These are phyloP conservation scores for Penicillium daleae DNA, from an alignment of 495 filamentous ascomycete species.

Conservation along the genomic window DNA sequence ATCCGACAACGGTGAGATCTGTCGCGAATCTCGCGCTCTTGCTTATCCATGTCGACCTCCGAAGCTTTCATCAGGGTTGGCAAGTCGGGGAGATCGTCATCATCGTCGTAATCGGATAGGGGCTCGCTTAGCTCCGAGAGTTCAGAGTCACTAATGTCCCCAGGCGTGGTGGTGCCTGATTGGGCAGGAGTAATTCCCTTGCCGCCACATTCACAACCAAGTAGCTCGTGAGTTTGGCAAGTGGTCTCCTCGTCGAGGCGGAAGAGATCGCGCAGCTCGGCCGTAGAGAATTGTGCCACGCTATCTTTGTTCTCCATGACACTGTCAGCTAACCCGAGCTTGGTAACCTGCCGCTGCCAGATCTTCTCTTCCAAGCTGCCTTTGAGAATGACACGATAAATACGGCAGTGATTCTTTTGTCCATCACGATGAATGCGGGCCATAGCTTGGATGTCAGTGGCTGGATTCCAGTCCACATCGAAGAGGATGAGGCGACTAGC, in stretches of 20 bases:
- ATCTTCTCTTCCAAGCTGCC: slow-evolving; percentile 84
- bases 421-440: slow-evolving; percentile 81
- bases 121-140: slow-evolving; percentile 31
- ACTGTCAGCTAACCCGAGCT: slow-evolving; percentile 69
- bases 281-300: slow-evolving; percentile 62
- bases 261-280: slow-evolving; percentile 75
- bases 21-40: slow-evolving; percentile 55
- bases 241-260: slow-evolving; percentile 60
- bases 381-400: slow-evolving; percentile 74
- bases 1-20: slow-evolving; percentile 24
- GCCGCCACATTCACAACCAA: slow-evolving; percentile 71
- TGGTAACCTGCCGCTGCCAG: slow-evolving; percentile 79
- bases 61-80: slow-evolving; percentile 58
- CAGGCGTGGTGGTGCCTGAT: slow-evolving; percentile 20
- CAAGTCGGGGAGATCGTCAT: slow-evolving; percentile 46
- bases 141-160: slow-evolving; percentile 26
- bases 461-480: slow-evolving; percentile 84
- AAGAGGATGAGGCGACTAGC: slow-evolving; percentile 77
- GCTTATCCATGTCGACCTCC: slow-evolving; percentile 63
- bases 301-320: slow-evolving; percentile 67
- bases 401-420: slow-evolving; percentile 69
- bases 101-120: slow-evolving; percentile 37
- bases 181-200: slow-evolving; percentile 36
- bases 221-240: slow-evolving; percentile 70
- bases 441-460: slow-evolving; percentile 84